phyloP scores from a whole-genome alignment of 257 asterid species.

The Mitragyna speciosa region DNA sequence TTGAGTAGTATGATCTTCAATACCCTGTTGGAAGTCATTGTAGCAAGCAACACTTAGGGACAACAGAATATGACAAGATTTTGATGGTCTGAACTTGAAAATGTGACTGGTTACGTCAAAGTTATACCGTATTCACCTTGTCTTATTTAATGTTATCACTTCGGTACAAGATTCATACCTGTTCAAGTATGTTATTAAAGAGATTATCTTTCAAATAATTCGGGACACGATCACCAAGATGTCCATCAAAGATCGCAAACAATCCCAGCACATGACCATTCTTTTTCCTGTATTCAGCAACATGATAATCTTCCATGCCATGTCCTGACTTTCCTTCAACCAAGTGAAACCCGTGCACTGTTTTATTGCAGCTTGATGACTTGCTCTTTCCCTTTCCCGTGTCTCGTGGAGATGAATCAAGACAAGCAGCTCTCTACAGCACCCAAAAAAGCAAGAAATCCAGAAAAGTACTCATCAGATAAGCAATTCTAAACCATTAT shows the following conservation, averaged over 20 bases:
- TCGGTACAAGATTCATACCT: conserved; percentile 35
- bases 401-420: conserved; percentile 53
- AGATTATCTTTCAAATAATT: conserved; percentile 64
- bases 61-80: too few species aligned
- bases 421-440: conserved; percentile 51
- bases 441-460: not conserved
- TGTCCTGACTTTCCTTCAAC: conserved; percentile 80
- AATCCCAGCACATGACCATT: conserved; percentile 66
- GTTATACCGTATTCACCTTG: not conserved
- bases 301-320: conserved; percentile 82
- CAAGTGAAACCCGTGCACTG: conserved; percentile 66
- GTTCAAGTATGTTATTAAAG: conserved; percentile 64
- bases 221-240: conserved; percentile 73
- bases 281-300: conserved; percentile 61
- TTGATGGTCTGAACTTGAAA: too few species aligned
- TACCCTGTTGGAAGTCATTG: not conserved
- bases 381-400: conserved; percentile 76
- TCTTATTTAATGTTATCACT: not conserved
- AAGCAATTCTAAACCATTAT: not conserved
- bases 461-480: not conserved
- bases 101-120: too few species aligned
- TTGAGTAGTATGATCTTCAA: not conserved
- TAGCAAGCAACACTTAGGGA: not conserved
- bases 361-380: conserved; percentile 41
- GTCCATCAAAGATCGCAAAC: conserved; percentile 79